Evolutionary conservation across 192 early-diverging fungal species (phyloP).

Genomic region (Rhizophlyctis rosea): DNA sequence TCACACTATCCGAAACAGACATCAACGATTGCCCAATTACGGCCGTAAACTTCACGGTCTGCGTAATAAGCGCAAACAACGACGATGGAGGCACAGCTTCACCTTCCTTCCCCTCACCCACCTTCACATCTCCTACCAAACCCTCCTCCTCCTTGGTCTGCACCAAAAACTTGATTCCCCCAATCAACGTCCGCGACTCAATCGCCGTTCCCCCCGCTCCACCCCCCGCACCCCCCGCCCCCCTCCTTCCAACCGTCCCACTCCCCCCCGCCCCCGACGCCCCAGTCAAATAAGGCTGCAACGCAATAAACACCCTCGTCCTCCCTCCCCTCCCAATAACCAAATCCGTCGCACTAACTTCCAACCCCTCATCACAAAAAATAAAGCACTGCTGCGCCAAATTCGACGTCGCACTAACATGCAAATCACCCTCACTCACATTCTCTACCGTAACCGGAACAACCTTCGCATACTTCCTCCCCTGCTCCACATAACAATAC

Average conservation of each 20-base stretch:
- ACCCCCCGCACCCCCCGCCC: neutral
- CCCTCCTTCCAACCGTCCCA: too few relatives aligned
- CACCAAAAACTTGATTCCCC: slow-evolving; percentile 76
- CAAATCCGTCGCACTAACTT: slow-evolving; percentile 44
- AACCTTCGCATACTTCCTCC: slow-evolving; percentile 70
- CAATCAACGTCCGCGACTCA: slow-evolving; percentile 60
- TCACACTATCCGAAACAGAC: slow-evolving; percentile 56
- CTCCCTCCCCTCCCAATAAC: slow-evolving; percentile 46
- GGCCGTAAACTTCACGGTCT: slow-evolving; percentile 77
- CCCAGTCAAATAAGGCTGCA: slow-evolving; percentile 58
- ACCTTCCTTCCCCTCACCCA: neutral
- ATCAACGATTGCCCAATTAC: slow-evolving; percentile 77
- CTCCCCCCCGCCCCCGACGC: neutral
- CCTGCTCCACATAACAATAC: slow-evolving; percentile 75
- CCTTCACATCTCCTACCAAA: neutral
- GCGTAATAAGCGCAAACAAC: slow-evolving; percentile 54
- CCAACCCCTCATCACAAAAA: slow-evolving; percentile 50
- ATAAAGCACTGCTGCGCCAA: slow-evolving; percentile 75
- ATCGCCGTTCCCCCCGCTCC: neutral
- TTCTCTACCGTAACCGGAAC: slow-evolving; percentile 70
- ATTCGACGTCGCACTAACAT: slow-evolving; percentile 74
- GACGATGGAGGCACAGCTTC: slow-evolving; percentile 5
- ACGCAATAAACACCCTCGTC: slow-evolving; percentile 70
- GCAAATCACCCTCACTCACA: slow-evolving; percentile 60
- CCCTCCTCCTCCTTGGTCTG: slow-evolving; percentile 40